These are phyloP conservation scores for Fusarium robinianum DNA, from an alignment of 2,329 filamentous ascomycete species.

Conservation along the genomic window DNA sequence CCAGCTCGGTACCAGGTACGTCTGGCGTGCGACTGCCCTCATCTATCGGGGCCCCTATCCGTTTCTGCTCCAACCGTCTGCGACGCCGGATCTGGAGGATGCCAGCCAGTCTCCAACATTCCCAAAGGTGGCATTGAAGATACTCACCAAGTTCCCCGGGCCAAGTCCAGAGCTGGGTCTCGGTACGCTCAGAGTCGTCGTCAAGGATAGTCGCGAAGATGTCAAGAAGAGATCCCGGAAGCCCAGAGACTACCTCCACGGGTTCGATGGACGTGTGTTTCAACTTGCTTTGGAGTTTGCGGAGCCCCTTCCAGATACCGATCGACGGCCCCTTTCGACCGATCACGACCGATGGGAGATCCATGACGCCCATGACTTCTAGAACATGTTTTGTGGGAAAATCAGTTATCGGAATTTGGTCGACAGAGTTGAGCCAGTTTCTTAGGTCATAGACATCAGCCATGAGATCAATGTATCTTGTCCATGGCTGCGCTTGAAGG, in stretches of 20 bases:
- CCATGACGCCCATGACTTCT: slow-evolving; percentile 33
- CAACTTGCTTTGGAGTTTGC: slow-evolving; percentile 20
- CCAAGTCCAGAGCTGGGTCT: slow-evolving; percentile 27
- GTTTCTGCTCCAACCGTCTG: slow-evolving; percentile 14
- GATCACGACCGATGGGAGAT: slow-evolving; percentile 25
- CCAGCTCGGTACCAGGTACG: slow-evolving; percentile 20
- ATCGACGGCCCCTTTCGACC: slow-evolving; percentile 20
- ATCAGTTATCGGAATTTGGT: slow-evolving; percentile 19
- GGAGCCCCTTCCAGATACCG: slow-evolving; percentile 32
- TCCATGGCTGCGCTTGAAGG: slow-evolving; percentile 30
- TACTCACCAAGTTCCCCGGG: slow-evolving; percentile 30
- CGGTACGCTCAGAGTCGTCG: slow-evolving; percentile 29
- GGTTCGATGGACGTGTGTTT: slow-evolving; percentile 13
- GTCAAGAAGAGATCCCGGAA: slow-evolving; percentile 29
- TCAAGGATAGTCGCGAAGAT: slow-evolving; percentile 26
- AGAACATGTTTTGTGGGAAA: slow-evolving; percentile 20
- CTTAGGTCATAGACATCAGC: slow-evolving; percentile 26
- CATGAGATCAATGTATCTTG: slow-evolving; percentile 32
- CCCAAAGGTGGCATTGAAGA: slow-evolving; percentile 29
- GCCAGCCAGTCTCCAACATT: slow-evolving; percentile 29
- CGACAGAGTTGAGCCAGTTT: slow-evolving; percentile 12
- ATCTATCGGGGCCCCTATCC: background rate
- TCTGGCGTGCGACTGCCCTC: background rate
- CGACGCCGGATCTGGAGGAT: slow-evolving; percentile 31
- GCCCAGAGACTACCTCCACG: slow-evolving; percentile 26